These are phyloP conservation scores for Paecilomyces dactylethromorphus DNA, from an alignment of 2,329 filamentous ascomycete genomes.

Conservation along the genomic window DNA sequence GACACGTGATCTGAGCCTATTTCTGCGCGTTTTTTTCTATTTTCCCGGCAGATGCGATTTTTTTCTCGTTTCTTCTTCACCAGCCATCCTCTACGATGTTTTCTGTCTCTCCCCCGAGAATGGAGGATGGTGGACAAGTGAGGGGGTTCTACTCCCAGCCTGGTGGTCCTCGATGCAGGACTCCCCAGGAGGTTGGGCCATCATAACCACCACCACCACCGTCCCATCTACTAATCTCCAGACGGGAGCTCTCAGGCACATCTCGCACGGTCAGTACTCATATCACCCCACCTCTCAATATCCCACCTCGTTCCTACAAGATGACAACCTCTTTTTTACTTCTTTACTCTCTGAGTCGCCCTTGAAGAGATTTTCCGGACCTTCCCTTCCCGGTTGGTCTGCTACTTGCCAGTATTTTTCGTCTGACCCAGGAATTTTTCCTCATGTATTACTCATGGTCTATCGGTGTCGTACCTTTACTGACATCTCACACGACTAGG, in stretches of 20 bases:
- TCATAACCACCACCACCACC: neutral
- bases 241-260: neutral
- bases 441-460: neutral
- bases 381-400: conserved; percentile 57
- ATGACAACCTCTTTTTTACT: conserved; percentile 56
- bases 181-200: neutral
- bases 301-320: conserved; percentile 28
- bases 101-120: too few relatives aligned
- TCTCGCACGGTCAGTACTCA: conserved; percentile 17
- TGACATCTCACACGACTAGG: neutral
- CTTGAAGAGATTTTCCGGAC: conserved; percentile 59
- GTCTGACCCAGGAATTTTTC: conserved; percentile 45
- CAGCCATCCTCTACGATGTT: conserved; percentile 8
- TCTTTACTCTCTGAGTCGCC: conserved; percentile 62
- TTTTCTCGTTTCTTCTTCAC: neutral
- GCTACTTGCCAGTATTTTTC: conserved; percentile 67
- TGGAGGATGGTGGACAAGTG: too few relatives aligned
- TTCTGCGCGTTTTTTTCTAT: conserved; percentile 4
- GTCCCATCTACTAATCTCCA: neutral
- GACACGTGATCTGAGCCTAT: conserved; percentile 9
- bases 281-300: conserved; percentile 12
- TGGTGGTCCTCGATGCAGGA: neutral
- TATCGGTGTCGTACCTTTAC: neutral
- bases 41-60: neutral
- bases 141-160: too few relatives aligned